A percentile compares a stretch with the other conserved stretches of the same genome.
phyloP scores from a whole-genome alignment of 495 filamentous ascomycete genomes.

The Bacidia gigantensis region DNA sequence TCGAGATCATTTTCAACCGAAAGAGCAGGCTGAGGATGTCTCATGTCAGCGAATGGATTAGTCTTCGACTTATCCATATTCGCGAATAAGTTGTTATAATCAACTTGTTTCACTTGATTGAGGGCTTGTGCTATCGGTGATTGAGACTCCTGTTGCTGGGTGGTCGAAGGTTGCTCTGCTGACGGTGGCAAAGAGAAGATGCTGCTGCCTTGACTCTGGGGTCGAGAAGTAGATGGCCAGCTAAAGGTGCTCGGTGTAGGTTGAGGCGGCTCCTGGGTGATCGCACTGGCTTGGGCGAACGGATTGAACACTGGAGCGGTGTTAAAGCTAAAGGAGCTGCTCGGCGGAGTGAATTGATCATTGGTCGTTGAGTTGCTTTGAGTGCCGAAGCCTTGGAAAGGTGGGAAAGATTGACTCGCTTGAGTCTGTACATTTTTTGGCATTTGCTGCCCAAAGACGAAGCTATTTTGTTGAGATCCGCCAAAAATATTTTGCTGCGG shows the following conservation, averaged over 20 bases:
- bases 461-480: slow-evolving; percentile 17
- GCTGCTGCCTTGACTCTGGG: not conserved
- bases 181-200: slow-evolving; percentile 9
- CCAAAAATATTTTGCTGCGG: slow-evolving; percentile 23
- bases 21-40: not conserved
- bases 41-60: not conserved
- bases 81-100: slow-evolving; percentile 21
- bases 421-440: slow-evolving; percentile 2
- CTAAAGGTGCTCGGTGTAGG: slow-evolving; percentile 1
- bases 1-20: not conserved
- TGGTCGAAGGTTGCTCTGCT: not conserved
- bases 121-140: slow-evolving; percentile 17
- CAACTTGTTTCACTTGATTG: slow-evolving; percentile 19
- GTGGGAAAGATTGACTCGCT: slow-evolving; percentile 21
- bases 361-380: slow-evolving; percentile 19
- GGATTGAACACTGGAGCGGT: slow-evolving; percentile 27
- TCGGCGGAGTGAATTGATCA: slow-evolving; percentile 4
- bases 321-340: slow-evolving; percentile 21
- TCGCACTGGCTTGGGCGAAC: slow-evolving; percentile 24
- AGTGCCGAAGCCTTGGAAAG: slow-evolving; percentile 27
- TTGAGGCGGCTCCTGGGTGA: slow-evolving; percentile 14
- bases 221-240: slow-evolving; percentile 4
- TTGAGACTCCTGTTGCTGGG: slow-evolving; percentile 8
- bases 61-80: slow-evolving; percentile 5
- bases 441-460: slow-evolving; percentile 5